Percentiles rank a stretch among this genome's conserved stretches.
phyloP scores from a whole-genome alignment of 2,329 filamentous ascomycete species.

The Dendryphion nanum region DNA sequence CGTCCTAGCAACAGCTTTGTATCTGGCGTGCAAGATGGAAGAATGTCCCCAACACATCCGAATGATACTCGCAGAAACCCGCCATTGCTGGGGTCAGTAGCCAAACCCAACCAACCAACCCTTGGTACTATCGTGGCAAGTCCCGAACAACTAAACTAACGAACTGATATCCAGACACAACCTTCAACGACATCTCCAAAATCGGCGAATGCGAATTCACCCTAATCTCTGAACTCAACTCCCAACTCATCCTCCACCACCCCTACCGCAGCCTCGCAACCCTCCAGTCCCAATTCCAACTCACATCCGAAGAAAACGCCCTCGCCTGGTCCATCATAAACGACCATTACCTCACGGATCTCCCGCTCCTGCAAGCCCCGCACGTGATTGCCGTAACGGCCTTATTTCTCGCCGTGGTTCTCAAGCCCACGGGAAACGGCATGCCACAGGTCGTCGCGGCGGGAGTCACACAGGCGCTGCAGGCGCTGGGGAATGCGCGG shows the following conservation, averaged over 20 bases:
- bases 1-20: constrained; percentile 87
- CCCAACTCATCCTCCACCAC: constrained; percentile 85
- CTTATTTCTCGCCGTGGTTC: constrained; percentile 78
- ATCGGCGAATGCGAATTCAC: constrained; percentile 93
- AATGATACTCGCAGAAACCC: constrained; percentile 81
- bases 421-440: constrained; percentile 63
- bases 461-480: constrained; percentile 37
- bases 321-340: constrained; percentile 84
- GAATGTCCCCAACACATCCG: constrained; percentile 96
- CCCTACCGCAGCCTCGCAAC: constrained; percentile 80
- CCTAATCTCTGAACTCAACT: constrained; percentile 86
- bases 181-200: constrained; percentile 67
- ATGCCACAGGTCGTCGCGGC: constrained; percentile 46
- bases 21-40: constrained; percentile 97
- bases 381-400: constrained; percentile 85
- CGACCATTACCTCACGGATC: constrained; percentile 87
- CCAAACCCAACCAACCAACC: too few relatives aligned
- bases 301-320: constrained; percentile 75
- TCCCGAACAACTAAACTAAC: not conserved
- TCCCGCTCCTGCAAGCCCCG: constrained; percentile 83
- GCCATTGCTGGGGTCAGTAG: constrained; percentile 56
- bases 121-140: too few relatives aligned
- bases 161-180: constrained; percentile 26
- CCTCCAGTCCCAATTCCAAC: constrained; percentile 65
- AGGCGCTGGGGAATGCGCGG: constrained; percentile 35